Percentiles rank a stretch among this genome's conserved stretches.
These are phyloP conservation scores for Begonia peltatifolia DNA, from an alignment of 306 rosid species.

Conservation along the genomic window DNA sequence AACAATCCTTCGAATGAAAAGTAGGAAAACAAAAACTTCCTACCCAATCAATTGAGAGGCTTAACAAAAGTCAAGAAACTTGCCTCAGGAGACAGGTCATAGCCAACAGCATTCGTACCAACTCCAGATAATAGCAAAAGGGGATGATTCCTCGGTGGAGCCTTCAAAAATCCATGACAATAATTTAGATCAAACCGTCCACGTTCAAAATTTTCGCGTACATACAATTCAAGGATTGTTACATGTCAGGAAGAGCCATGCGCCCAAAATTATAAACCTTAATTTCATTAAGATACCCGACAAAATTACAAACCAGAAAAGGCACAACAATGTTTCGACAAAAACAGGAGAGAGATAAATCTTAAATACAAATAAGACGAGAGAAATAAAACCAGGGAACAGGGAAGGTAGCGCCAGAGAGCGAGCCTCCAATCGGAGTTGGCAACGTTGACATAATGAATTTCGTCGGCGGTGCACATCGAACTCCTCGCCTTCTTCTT, in stretches of 20 bases:
- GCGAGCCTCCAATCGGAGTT: constrained; percentile 81
- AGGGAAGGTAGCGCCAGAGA: constrained; percentile 87
- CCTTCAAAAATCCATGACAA: constrained; percentile 21
- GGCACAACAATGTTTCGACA: constrained; percentile 5
- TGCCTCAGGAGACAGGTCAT: constrained; percentile 86
- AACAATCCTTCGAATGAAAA: too few species aligned
- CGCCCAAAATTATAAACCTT: too few species aligned
- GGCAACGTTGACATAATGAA: constrained; percentile 55
- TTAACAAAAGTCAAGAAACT: neutral
- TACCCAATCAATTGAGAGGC: too few species aligned
- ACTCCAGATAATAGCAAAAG: constrained; percentile 71
- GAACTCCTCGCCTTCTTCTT: constrained; percentile 14
- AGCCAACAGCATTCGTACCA: constrained; percentile 80
- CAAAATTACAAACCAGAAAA: too few species aligned
- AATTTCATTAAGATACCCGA: too few species aligned
- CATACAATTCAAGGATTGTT: too few species aligned
- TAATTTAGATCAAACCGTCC: too few species aligned
- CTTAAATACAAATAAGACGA: constrained; percentile 1
- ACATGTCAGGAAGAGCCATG: too few species aligned
- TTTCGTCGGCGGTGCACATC: constrained; percentile 73
- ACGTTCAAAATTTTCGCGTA: too few species aligned
- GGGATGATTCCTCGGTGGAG: constrained; percentile 60
- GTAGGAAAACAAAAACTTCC: too few species aligned
- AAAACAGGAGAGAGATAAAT: neutral
- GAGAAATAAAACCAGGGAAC: constrained; percentile 29